Evolutionary conservation across 2,329 filamentous ascomycete species (phyloP).

Genomic region (Cercospora janseana): DNA sequence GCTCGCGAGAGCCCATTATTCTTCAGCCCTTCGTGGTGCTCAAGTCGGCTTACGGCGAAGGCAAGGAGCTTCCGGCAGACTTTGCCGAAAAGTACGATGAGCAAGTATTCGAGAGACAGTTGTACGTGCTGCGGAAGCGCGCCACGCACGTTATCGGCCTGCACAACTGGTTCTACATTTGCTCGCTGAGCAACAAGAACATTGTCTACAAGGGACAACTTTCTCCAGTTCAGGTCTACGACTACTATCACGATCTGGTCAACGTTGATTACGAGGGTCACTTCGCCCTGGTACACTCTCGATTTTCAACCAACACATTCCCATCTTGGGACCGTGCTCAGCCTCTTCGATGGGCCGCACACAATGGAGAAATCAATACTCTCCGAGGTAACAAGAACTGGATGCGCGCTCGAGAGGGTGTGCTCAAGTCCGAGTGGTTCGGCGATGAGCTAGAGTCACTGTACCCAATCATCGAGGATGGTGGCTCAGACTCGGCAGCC

Average conservation of each 20-base stretch:
- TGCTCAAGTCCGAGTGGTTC: slow-evolving; percentile 89
- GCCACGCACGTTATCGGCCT: slow-evolving; percentile 91
- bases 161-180: slow-evolving; percentile 98
- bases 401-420: slow-evolving; percentile 96
- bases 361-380: slow-evolving; percentile 99
- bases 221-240: slow-evolving; percentile 90
- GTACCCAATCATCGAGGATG: slow-evolving; percentile 94
- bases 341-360: slow-evolving; percentile 91
- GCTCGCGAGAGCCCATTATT: slow-evolving; percentile 91
- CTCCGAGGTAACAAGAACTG: slow-evolving; percentile 98
- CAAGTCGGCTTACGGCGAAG: slow-evolving; percentile 77
- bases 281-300: slow-evolving; percentile 93
- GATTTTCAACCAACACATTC: slow-evolving; percentile 98
- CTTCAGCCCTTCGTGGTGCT: slow-evolving; percentile 94
- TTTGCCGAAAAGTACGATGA: slow-evolving; percentile 81
- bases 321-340: slow-evolving; percentile 97
- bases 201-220: slow-evolving; percentile 99
- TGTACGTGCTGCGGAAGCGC: slow-evolving; percentile 92
- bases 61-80: slow-evolving; percentile 72
- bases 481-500: slow-evolving; percentile 92
- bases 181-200: slow-evolving; percentile 94
- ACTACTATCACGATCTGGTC: slow-evolving; percentile 95
- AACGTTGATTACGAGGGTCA: slow-evolving; percentile 97
- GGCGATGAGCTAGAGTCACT: slow-evolving; percentile 86
- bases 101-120: slow-evolving; percentile 82